These are phyloP conservation scores for Phyllostachys edulis DNA, from an alignment of 176 grass and related monocot species.

Conservation along the genomic window DNA sequence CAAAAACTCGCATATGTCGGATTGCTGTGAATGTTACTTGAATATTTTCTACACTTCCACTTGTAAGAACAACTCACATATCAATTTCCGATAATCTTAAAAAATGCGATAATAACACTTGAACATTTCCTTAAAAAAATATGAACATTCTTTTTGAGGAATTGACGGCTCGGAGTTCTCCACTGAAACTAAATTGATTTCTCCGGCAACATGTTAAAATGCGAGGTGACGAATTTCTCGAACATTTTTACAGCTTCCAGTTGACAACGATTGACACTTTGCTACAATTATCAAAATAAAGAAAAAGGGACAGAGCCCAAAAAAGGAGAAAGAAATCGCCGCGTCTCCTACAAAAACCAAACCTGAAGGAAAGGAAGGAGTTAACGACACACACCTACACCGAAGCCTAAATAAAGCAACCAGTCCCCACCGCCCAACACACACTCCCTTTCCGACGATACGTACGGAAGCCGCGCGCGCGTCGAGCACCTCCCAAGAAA, in stretches of 20 bases:
- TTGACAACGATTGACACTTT: not conserved
- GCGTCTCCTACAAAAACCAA: not conserved
- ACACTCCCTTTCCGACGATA: not conserved
- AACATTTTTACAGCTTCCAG: not conserved
- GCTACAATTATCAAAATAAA: not conserved
- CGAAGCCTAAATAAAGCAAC: slow-evolving; percentile 25
- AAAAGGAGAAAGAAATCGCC: not conserved
- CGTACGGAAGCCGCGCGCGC: not conserved
- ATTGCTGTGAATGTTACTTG: too few relatives aligned
- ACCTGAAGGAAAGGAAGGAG: not conserved
- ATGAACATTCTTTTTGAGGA: too few relatives aligned
- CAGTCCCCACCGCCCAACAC: slow-evolving; percentile 11
- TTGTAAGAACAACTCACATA: too few relatives aligned
- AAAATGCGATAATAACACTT: too few relatives aligned
- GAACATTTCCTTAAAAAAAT: too few relatives aligned
- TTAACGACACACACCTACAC: not conserved
- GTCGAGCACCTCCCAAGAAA: not conserved
- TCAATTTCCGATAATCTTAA: too few relatives aligned
- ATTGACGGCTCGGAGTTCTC: too few relatives aligned
- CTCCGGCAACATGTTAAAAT: too few relatives aligned
- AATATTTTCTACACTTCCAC: too few relatives aligned
- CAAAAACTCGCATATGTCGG: too few relatives aligned
- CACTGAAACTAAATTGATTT: too few relatives aligned
- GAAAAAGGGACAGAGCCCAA: not conserved
- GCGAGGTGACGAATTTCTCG: too few relatives aligned